Evolutionary conservation across 768 basidiomycete genomes (phyloP).

Genomic region (Gautieria morchelliformis): DNA sequence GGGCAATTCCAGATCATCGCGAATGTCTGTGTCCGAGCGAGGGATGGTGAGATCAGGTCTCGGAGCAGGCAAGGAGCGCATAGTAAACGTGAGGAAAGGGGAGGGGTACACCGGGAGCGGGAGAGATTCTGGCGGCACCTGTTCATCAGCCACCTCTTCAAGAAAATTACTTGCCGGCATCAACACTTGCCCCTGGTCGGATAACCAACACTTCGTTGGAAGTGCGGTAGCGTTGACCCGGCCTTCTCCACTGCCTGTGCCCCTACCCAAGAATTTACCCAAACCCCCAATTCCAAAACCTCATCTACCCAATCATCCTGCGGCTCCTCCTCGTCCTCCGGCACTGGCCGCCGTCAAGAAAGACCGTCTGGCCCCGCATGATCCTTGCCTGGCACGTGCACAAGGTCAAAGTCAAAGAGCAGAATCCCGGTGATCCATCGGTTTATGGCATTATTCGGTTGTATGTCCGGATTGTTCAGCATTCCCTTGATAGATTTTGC

Average conservation of each 20-base stretch:
- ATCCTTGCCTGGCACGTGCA: constrained; percentile 19
- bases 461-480: constrained; percentile 15
- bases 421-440: background rate
- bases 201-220: background rate
- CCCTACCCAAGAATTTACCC: background rate
- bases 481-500: constrained; percentile 20
- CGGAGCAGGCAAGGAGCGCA: too few relatives aligned
- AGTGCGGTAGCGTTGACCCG: background rate
- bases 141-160: too few relatives aligned
- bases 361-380: constrained; percentile 16
- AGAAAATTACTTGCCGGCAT: too few relatives aligned
- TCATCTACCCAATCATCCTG: constrained; percentile 4
- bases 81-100: too few relatives aligned
- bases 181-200: too few relatives aligned
- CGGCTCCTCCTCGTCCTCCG: constrained; percentile 6
- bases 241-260: background rate
- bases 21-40: too few relatives aligned
- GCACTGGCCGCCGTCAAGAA: constrained; percentile 8
- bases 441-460: background rate
- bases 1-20: too few relatives aligned
- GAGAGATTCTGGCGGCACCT: too few relatives aligned
- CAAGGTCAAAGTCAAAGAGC: background rate
- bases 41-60: too few relatives aligned
- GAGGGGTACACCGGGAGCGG: too few relatives aligned
- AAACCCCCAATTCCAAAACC: background rate